Evolutionary conservation across 164 flowering plant genomes (phyloP).

Genomic region (Malania oleifera): DNA sequence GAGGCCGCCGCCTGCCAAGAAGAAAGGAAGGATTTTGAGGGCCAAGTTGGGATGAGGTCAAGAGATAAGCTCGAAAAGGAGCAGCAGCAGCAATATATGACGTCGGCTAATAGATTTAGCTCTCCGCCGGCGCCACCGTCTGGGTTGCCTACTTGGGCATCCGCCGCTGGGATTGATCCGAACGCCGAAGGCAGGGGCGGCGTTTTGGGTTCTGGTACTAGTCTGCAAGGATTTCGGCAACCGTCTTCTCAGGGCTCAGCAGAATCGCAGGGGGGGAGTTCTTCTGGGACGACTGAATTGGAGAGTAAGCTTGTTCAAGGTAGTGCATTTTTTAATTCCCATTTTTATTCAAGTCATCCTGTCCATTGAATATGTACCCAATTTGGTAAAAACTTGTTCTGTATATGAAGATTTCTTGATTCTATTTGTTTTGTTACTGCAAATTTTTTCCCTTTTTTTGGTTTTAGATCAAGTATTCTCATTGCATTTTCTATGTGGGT

Average conservation of each 20-base stretch:
- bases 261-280: slow-evolving; percentile 52
- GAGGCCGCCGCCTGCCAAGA: slow-evolving; percentile 27
- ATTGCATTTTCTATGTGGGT: too few relatives aligned
- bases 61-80: slow-evolving; percentile 22
- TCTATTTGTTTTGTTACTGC: too few relatives aligned
- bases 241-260: slow-evolving; percentile 33
- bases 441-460: too few relatives aligned
- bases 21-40: slow-evolving; percentile 21
- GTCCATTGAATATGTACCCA: background rate
- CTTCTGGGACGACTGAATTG: slow-evolving; percentile 38
- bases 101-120: slow-evolving; percentile 14
- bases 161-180: slow-evolving; percentile 12
- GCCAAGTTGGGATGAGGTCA: slow-evolving; percentile 9
- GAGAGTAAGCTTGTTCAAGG: slow-evolving; percentile 47
- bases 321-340: slow-evolving; percentile 10
- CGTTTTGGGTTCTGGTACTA: slow-evolving; percentile 1
- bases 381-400: too few relatives aligned
- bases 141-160: slow-evolving; percentile 28
- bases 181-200: slow-evolving; percentile 15
- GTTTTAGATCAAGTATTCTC: too few relatives aligned
- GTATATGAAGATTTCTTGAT: too few relatives aligned
- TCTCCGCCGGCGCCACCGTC: slow-evolving; percentile 15
- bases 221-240: slow-evolving; percentile 15
- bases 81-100: slow-evolving; percentile 14
- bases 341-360: background rate